Conservation (phyloP, 192 early-diverging fungal species). For the Backusella liffmaniae region DNA sequence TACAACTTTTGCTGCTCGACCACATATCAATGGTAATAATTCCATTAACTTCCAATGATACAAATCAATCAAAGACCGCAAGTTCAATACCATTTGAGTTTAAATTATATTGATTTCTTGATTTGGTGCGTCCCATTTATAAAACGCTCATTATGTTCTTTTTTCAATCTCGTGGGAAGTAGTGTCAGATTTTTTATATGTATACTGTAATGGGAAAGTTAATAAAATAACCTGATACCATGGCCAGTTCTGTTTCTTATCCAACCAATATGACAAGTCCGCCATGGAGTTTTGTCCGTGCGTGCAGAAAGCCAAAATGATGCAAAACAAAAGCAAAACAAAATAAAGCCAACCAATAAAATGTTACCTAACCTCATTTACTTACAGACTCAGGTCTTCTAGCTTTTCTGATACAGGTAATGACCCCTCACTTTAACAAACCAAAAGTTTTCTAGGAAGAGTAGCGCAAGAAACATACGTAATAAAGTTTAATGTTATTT, state of each 20-base stretch:
- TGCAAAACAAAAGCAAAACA: not conserved
- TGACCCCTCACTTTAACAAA: not conserved
- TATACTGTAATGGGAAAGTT: not conserved
- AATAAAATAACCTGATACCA: not conserved
- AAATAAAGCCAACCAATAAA: not conserved
- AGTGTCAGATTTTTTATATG: not conserved
- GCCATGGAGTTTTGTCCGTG: slow-evolving; percentile 6
- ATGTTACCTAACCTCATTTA: not conserved
- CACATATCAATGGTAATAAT: not conserved
- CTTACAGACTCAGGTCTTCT: not conserved
- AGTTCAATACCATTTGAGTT: not conserved
- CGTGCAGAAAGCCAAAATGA: not conserved
- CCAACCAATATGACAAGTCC: not conserved
- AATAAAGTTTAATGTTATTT: not conserved
- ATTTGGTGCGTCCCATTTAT: not conserved
- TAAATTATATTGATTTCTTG: slow-evolving; percentile 1
- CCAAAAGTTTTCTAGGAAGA: not conserved
- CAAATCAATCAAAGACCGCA: not conserved
- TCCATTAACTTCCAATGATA: not conserved
- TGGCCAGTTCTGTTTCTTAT: not conserved
- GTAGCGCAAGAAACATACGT: not conserved
- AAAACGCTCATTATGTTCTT: not conserved
- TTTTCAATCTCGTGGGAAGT: not conserved
- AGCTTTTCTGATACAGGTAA: not conserved
- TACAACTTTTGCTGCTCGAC: not conserved